Conservation (phyloP, 768 basidiomycete species). For the Leccinellum luteum region DNA sequence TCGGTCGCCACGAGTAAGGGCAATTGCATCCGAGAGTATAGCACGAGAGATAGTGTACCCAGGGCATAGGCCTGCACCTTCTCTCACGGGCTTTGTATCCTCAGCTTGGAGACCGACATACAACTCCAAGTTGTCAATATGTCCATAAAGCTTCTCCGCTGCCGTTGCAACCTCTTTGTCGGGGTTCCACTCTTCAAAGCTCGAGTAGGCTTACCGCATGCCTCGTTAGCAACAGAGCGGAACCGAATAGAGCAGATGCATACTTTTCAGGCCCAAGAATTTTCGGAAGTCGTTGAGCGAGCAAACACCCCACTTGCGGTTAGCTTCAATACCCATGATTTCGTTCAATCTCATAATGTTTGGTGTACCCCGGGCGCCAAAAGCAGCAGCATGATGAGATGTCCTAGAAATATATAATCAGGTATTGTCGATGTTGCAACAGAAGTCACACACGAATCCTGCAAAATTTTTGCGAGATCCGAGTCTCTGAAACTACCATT, state of each 20-base stretch:
- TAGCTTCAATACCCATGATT: slow-evolving; percentile 80
- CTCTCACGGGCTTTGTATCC: slow-evolving; percentile 67
- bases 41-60: slow-evolving; percentile 84
- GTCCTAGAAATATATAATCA: slow-evolving; percentile 42
- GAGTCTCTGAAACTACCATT: slow-evolving; percentile 64
- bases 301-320: slow-evolving; percentile 77
- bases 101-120: slow-evolving; percentile 83
- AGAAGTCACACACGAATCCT: slow-evolving; percentile 55
- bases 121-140: slow-evolving; percentile 75
- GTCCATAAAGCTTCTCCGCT: slow-evolving; percentile 75
- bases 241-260: slow-evolving; percentile 13
- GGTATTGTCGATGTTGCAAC: not conserved
- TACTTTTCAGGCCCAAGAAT: slow-evolving; percentile 78
- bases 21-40: slow-evolving; percentile 83
- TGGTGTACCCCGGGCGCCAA: slow-evolving; percentile 77
- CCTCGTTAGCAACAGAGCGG: not conserved
- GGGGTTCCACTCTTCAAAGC: slow-evolving; percentile 82
- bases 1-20: slow-evolving; percentile 81
- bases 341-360: slow-evolving; percentile 74
- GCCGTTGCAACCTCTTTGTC: slow-evolving; percentile 62
- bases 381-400: slow-evolving; percentile 66
- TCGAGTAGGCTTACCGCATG: slow-evolving; percentile 50
- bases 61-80: slow-evolving; percentile 83
- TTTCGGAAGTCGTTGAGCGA: slow-evolving; percentile 81
- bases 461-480: slow-evolving; percentile 64